These are phyloP conservation scores for Furcasterigmium sp. DNA, from an alignment of 2,329 filamentous ascomycete species.

Conservation along the genomic window DNA sequence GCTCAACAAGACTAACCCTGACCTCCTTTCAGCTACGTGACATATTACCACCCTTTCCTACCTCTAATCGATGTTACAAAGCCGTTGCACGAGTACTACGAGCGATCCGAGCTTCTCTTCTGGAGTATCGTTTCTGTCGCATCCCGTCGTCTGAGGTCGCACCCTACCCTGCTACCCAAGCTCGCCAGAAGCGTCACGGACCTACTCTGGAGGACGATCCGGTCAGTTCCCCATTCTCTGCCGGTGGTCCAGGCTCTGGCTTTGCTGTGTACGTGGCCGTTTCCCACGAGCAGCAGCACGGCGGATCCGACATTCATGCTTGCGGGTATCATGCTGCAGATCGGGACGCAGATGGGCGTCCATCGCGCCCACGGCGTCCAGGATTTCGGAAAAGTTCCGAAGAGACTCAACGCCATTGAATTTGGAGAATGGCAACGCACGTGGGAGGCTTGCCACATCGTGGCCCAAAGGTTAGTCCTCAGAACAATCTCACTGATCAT, in stretches of 20 bases:
- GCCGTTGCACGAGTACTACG: not conserved
- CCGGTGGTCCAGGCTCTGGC: conserved; percentile 15
- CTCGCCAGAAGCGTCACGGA: conserved; percentile 7
- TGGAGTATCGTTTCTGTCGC: conserved; percentile 7
- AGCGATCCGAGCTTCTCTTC: not conserved
- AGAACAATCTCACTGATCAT: not conserved
- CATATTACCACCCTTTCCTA: not conserved
- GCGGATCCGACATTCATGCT: conserved; percentile 19
- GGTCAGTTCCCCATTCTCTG: conserved; percentile 5
- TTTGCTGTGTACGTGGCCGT: conserved; percentile 20
- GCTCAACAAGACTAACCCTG: not conserved
- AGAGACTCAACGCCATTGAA: conserved; percentile 1
- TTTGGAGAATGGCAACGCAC: conserved; percentile 6
- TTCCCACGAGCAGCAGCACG: conserved; percentile 16
- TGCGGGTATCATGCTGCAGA: conserved; percentile 19
- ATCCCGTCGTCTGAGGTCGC: not conserved
- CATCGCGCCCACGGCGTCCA: conserved; percentile 16
- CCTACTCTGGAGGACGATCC: conserved; percentile 7
- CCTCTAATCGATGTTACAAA: not conserved
- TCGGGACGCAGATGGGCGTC: conserved; percentile 18
- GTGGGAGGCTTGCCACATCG: conserved; percentile 8
- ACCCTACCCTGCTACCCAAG: conserved; percentile 6
- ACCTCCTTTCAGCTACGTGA: not conserved
- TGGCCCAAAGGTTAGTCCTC: conserved; percentile 3
- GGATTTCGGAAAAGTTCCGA: conserved; percentile 10